These are phyloP conservation scores for Talaromyces sp. DNA, from an alignment of 2,329 filamentous ascomycete species.

Conservation along the genomic window DNA sequence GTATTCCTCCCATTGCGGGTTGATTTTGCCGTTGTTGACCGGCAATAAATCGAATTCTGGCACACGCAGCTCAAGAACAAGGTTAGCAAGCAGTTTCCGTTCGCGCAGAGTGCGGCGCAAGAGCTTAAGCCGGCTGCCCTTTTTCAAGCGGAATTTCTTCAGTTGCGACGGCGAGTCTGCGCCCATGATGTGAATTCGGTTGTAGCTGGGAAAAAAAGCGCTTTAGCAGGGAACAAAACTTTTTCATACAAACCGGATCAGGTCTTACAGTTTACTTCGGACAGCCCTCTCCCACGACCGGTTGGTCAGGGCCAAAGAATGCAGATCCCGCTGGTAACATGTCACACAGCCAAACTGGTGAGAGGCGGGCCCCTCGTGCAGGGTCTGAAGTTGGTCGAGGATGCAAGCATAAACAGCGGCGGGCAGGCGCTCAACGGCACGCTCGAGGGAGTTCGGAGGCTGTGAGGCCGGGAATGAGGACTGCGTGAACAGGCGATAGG, in stretches of 20 bases:
- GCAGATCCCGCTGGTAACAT: conserved; percentile 51
- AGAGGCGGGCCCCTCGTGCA: conserved; percentile 33
- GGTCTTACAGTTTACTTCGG: conserved; percentile 45
- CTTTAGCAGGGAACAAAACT: conserved; percentile 5
- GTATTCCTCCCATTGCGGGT: conserved; percentile 42
- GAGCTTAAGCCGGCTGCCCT: conserved; percentile 47
- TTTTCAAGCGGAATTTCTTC: conserved; percentile 45
- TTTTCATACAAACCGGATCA: conserved; percentile 7
- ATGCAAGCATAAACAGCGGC: conserved; percentile 52
- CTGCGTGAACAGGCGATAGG: conserved; percentile 33
- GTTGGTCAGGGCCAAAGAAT: conserved; percentile 48
- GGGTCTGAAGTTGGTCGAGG: conserved; percentile 42
- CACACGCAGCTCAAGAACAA: conserved; percentile 50
- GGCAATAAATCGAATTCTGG: conserved; percentile 40
- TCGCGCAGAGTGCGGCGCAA: conserved; percentile 51
- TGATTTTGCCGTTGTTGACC: conserved; percentile 34
- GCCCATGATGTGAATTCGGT: conserved; percentile 43
- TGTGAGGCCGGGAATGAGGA: conserved; percentile 17
- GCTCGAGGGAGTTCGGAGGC: conserved; percentile 18
- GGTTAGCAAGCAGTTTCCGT: conserved; percentile 44
- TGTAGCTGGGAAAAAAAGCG: conserved; percentile 35
- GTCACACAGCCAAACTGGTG: conserved; percentile 42
- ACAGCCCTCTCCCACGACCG: conserved; percentile 52
- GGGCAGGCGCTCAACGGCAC: conserved; percentile 43
- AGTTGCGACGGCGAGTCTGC: conserved; percentile 41